phyloP scores from a whole-genome alignment of 805 yeast species.

The Spathaspora arborariae region DNA sequence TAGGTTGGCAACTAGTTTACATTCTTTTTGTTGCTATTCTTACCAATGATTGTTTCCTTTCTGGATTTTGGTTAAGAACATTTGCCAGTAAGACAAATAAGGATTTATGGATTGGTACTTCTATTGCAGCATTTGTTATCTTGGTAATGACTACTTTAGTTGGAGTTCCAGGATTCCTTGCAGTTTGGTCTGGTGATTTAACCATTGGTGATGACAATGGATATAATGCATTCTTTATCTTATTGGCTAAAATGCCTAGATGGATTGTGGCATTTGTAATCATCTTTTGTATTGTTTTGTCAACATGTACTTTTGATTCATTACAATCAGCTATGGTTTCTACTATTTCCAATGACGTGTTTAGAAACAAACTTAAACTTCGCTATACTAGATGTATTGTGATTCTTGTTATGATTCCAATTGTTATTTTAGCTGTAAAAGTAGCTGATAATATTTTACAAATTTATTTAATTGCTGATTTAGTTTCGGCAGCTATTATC shows the following conservation, averaged over 20 bases:
- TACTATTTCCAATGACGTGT: slow-evolving; percentile 82
- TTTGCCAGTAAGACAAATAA: slow-evolving; percentile 79
- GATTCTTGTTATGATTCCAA: slow-evolving; percentile 77
- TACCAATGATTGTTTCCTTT: slow-evolving; percentile 84
- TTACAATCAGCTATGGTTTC: slow-evolving; percentile 86
- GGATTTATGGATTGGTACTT: slow-evolving; percentile 72
- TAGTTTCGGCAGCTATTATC: slow-evolving; percentile 80
- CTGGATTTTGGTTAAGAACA: slow-evolving; percentile 93
- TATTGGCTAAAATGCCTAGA: slow-evolving; percentile 68
- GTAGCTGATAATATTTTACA: slow-evolving; percentile 81
- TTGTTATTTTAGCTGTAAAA: slow-evolving; percentile 76
- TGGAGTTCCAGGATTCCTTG: slow-evolving; percentile 82
- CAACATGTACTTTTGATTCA: slow-evolving; percentile 88
- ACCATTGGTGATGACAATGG: slow-evolving; percentile 53
- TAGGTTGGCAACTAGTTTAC: slow-evolving; percentile 89
- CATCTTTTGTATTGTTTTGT: slow-evolving; percentile 66
- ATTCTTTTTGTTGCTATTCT: slow-evolving; percentile 82
- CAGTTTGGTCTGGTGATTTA: slow-evolving; percentile 83
- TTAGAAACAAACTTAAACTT: slow-evolving; percentile 72
- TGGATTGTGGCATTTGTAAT: slow-evolving; percentile 86
- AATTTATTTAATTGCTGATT: slow-evolving; percentile 86
- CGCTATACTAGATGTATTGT: slow-evolving; percentile 68
- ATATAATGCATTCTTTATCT: slow-evolving; percentile 65
- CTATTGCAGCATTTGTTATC: slow-evolving; percentile 67
- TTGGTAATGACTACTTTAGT: slow-evolving; percentile 63